phyloP scores from a whole-genome alignment of 805 yeast genomes.

The Ogataea nonfermentans region DNA sequence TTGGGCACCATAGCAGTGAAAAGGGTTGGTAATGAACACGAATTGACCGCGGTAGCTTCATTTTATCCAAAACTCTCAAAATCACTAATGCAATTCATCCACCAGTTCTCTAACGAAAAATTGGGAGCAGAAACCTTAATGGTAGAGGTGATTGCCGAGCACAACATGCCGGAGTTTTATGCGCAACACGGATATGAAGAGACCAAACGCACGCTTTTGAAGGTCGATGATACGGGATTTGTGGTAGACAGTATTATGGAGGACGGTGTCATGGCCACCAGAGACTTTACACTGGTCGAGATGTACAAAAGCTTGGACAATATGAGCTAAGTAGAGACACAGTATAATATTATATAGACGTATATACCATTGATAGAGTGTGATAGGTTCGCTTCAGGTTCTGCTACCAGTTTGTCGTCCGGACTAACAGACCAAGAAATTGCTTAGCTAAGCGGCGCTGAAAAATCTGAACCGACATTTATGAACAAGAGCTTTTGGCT shows the following conservation, averaged over 20 bases:
- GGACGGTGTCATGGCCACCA: constrained; percentile 37
- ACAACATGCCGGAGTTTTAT: constrained; percentile 47
- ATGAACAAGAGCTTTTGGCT: constrained; percentile 8
- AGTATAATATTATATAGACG: no score
- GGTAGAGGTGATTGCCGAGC: constrained; percentile 49
- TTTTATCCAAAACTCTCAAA: constrained; percentile 40
- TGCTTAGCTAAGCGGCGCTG: constrained; percentile 9
- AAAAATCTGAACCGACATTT: constrained; percentile 9
- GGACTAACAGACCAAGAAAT: background rate
- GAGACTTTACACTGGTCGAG: constrained; percentile 43
- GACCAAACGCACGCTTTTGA: constrained; percentile 26
- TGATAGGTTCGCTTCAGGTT: background rate
- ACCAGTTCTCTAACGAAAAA: constrained; percentile 11
- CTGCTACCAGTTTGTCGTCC: no score
- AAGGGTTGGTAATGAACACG: constrained; percentile 29
- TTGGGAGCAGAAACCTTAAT: constrained; percentile 24
- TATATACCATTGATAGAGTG: constrained; percentile 1
- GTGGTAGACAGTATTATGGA: constrained; percentile 32
- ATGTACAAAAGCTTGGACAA: constrained; percentile 19
- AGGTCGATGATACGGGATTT: constrained; percentile 23
- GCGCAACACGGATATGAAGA: constrained; percentile 39
- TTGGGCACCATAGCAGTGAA: constrained; percentile 39
- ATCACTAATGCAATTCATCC: constrained; percentile 23
- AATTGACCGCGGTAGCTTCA: constrained; percentile 53
- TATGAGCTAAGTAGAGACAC: constrained; percentile 1